Base-by-base conservation (phyloP, 2,329 filamentous ascomycete species). In the Aschersonia sp. region DNA sequence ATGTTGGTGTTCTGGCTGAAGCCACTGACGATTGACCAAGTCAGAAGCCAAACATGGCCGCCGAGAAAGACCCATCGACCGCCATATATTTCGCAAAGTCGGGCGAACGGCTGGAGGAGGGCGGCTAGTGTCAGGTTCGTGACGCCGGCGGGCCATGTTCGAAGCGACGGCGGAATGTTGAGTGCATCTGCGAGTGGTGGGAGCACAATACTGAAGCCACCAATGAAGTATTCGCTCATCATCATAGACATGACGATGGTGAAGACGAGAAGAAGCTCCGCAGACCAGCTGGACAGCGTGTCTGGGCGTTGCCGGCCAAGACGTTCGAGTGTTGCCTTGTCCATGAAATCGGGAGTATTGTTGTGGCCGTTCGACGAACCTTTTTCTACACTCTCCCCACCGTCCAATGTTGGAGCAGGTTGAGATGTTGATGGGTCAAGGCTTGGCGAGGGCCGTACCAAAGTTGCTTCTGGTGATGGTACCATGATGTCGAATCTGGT, bases 201-300 rank as follows among this genome's bases (percentile, higher is more conserved):
- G 0, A 89, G 63, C 30, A 90, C 75, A 53, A 85, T 82, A 50
- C 75, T 76, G 60, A 89, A 92, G 33, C 87, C 87, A 44, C 81
- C 84, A 46, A 90, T 75, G 58, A 83, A 84, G 63, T 82, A 89
- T 65, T 89, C 85, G 54, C 75, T 70, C 55, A 83, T 69, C 51
- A 82, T 73, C 65, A 82, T 80, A 43, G 78, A 81, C 51, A 76
- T 72, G 10, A 81, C 63, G 22, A 83, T 68, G 0, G 76, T 76
- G 54, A 77, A 74, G 57, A 79, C 73, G 56, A 85, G 85, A 29
- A 72, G 71, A 5, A 78, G 51, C 56, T 85, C 82, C n/a, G 72
- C 62, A 62, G 70, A 69, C 44, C 65, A 58, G 2, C 68, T 70
- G 8, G 60, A 58, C 57, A 85, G 81, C 40, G 65, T 64, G 5